Evolutionary conservation across 805 yeast species (phyloP).

Genomic region (Starmerella vaccinii): DNA sequence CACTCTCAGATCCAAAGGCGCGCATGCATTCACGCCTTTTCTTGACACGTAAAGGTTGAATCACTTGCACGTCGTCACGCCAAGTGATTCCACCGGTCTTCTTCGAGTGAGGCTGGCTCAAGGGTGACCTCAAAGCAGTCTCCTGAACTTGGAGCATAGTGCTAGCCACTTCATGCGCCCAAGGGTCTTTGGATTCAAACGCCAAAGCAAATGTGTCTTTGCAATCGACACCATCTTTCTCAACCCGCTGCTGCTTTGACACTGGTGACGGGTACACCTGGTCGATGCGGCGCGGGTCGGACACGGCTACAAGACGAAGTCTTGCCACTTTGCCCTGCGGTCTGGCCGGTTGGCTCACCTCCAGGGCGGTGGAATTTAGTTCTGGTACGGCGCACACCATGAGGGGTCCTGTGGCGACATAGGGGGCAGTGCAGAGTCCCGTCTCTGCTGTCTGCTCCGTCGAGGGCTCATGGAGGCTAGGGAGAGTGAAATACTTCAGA

Average conservation of each 20-base stretch:
- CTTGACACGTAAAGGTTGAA: background rate
- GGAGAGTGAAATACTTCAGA: background rate
- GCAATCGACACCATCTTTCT: conserved; percentile 5
- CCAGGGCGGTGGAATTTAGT: background rate
- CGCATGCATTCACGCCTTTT: background rate
- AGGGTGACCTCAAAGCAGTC: background rate
- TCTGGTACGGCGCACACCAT: background rate
- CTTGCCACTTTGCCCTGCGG: background rate
- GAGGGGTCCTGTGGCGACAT: background rate
- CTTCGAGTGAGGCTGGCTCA: background rate
- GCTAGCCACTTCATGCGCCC: background rate
- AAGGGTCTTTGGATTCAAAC: background rate
- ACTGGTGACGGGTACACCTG: background rate
- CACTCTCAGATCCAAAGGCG: background rate
- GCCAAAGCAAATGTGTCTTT: conserved; percentile 1
- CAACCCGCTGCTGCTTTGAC: conserved; percentile 1
- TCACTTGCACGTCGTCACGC: background rate
- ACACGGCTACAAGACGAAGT: conserved; percentile 3
- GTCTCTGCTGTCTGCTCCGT: background rate
- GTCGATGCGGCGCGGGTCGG: background rate
- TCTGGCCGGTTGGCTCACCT: background rate
- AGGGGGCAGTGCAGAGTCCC: background rate
- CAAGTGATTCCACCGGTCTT: background rate
- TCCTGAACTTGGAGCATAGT: background rate
- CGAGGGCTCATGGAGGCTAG: background rate